Percentiles rank a stretch among this genome's conserved stretches.
phyloP scores from a whole-genome alignment of 805 yeast genomes.

The Candida silvicultrix region DNA sequence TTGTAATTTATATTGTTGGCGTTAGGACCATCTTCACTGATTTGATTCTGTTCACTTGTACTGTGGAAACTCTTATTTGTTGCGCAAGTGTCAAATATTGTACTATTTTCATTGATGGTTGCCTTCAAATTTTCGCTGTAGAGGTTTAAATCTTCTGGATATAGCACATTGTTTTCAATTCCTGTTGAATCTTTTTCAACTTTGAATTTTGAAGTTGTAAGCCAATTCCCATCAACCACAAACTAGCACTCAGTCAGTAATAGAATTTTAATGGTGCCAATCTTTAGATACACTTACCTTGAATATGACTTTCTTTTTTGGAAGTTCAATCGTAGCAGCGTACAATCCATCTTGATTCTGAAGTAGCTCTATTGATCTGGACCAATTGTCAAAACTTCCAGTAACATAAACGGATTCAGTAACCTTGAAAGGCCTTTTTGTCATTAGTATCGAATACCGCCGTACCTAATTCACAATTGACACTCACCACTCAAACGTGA shows the following conservation, averaged over 20 bases:
- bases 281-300: too few relatives aligned
- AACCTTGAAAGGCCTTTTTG: constrained; percentile 23
- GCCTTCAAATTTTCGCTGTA: neutral
- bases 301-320: constrained; percentile 35
- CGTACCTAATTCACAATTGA: neutral
- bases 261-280: neutral
- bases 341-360: constrained; percentile 33
- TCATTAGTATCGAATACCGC: neutral
- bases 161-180: constrained; percentile 45
- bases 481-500: constrained; percentile 10
- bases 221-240: constrained; percentile 56
- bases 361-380: constrained; percentile 35
- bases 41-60: neutral
- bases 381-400: constrained; percentile 57
- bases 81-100: neutral
- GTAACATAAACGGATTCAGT: constrained; percentile 45
- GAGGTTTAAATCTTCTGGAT: constrained; percentile 22
- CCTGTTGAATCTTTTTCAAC: constrained; percentile 38
- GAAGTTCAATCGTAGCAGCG: constrained; percentile 37
- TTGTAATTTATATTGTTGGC: constrained; percentile 3
- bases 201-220: constrained; percentile 31
- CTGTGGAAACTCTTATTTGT: neutral
- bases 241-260: constrained; percentile 20
- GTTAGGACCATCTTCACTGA: neutral
- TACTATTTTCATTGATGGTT: neutral